Base-by-base conservation (phyloP, 1,284 basidiomycete species). In the Inonotus obliquus region DNA sequence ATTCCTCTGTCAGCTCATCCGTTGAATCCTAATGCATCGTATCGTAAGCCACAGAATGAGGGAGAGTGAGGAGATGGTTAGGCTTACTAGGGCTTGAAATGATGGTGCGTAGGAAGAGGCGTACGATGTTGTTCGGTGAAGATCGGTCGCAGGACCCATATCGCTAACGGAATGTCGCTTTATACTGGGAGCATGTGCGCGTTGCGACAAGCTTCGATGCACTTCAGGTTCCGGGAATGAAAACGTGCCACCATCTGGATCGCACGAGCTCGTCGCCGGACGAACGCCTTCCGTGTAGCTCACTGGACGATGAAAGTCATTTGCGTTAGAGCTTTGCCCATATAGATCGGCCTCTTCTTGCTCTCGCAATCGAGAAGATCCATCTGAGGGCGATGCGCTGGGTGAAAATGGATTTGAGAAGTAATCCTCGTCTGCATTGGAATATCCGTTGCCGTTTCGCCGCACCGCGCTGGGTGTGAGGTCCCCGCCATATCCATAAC, bases 1-100 rank as follows among this genome's bases (percentile, higher is more conserved):
- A 70, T 60, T 82, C 80, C 57, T 77, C 78, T 0, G 79, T 78
- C 51, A 84, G 65, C 56, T 73, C 71, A 39, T 77, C 70, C 55
- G 64, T 29, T 37, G 63, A 64, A 56, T 69, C 68, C 57, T 63
- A 52, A n/a, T 17, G 19, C 1, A 32, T 29, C 27, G 5, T n/a
- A 23, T 23, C 32, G 32, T n/a, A 41, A 52, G 49, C 13, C 45
- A 21, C 19, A 32, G 29, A 52, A 19, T 52, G 14, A 27, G 23
- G 45, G 13, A 48, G 10, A 58, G 9, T 17, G 1, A 44, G 38
- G 14, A 14, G 6, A 52, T 32, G 9, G 17, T n/a, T 11, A 21
- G 45, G 37, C 54, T 58, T 47, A 58, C 55, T 37, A 45, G 35
- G 14, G 49, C 51, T 39, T 25, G 49, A 27, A 61, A 25, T 29